Evolutionary conservation across 805 yeast species (phyloP), one percentile per base, ranked within the genome.

Genomic region (Myxozyma udenii): DNA sequence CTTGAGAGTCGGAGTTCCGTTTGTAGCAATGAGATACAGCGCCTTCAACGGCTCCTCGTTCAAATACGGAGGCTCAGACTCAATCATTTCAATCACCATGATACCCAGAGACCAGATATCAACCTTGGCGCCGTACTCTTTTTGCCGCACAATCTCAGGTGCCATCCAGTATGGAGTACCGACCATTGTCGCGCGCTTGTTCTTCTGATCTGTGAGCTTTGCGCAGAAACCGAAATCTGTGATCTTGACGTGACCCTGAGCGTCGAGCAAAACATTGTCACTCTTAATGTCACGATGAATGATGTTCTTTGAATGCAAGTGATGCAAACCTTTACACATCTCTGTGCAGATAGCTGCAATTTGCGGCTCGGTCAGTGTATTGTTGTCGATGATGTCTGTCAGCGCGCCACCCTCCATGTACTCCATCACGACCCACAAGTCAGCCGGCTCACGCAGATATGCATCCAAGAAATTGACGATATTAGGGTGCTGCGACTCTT

Each of bases 401-500:
- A 93, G 74, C 3, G 96, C 86, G 1, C 99, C 99, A 48, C 98
- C 98, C 71, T 95, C 97, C 99, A 93, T 93, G 68, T 83, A 95
- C 69, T 93, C 99, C 99, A 93, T 93, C 28, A 95, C 86, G n/a
- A 93, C 98, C 96, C 98, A 91, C 54, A 93, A 74, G 64, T 93
- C 97, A 53, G 79, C 77, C 44, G 77, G 74, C 3, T 88, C 87
- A 48, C 89, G 77, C 57, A 91, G 71, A 64, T 87, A 95, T 0
- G 96, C 88, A 65, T 91, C 98, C 54, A 93, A 71, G 69, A 87
- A 93, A 67, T 91, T 93, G 52, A 93, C 98, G 69, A 93, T 93
- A 67, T 93, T 93, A 55, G 85, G 84, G 71, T 93, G 98, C 58
- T 86, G 90, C 14, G 95, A 84, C 64, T 89, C 97, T 67, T 88